Base-by-base conservation (phyloP, 805 yeast genomes). In the Pichia nakasei region DNA sequence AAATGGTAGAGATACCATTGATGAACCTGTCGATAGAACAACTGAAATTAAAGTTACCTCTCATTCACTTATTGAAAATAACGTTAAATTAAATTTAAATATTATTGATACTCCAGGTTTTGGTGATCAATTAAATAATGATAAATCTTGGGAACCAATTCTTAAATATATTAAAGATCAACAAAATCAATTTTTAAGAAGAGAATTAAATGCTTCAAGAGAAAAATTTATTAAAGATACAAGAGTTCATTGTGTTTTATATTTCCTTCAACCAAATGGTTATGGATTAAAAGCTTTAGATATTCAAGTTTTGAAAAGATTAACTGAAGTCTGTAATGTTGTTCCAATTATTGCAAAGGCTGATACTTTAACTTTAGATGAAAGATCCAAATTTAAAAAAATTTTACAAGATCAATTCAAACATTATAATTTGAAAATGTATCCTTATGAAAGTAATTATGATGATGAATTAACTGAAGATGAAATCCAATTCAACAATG, bases 31-130 rank as follows among this genome's bases (percentile, higher is more conserved):
- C 49, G 83, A 83, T 51, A 83, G 84, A 55, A 91, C 98, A 26
- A 77, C 94, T 4, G 96, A 88, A 60, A 83, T 91, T 61, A 75
- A 78, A 50, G 81, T 81, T 22, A 71, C 80, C 24, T 64, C 75
- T n/a, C 89, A 82, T 49, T 72, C 75, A 17, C 72, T 93, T 51
- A 65, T 78, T 45, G 98, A 93, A 66, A 88, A 87, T 62, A 85
- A 84, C 52, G 97, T 93, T 45, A 79, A 81, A 49, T 76, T 93
- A 61, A 82, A 82, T 56, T 69, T 93, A 51, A 89, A 87, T 56
- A 80, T 93, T 44, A 85, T 93, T 59, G 98, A 93, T 62, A 93
- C 98, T 3, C 97, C 97, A 19, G 97, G 97, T 15, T 93, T 87
- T 70, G 97, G 96, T 34, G 98, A 93, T 70, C 96, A 85, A 67